These are phyloP conservation scores for Globisporangium paroecandrum DNA, from an alignment of 352 stramenopile species.

Conservation along the genomic window DNA sequence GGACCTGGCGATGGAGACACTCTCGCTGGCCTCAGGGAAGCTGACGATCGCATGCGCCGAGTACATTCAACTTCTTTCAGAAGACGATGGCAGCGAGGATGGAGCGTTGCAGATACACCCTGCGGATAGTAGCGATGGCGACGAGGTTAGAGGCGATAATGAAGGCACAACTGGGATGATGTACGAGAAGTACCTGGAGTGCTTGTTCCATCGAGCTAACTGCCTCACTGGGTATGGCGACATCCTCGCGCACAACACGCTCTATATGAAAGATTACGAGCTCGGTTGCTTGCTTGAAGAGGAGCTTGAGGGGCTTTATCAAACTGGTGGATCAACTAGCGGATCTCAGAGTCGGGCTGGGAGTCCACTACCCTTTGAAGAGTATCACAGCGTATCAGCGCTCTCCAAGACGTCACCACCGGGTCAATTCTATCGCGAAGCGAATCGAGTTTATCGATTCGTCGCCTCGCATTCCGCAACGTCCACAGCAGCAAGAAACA, in stretches of 20 bases:
- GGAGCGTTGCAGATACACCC: slow-evolving; percentile 5
- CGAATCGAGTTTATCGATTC: slow-evolving; percentile 49
- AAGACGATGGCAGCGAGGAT: background rate
- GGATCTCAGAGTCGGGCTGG: slow-evolving; percentile 1
- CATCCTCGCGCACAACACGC: slow-evolving; percentile 41
- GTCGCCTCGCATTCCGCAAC: slow-evolving; percentile 17
- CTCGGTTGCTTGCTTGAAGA: slow-evolving; percentile 48
- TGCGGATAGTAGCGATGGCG: background rate
- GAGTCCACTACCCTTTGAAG: background rate
- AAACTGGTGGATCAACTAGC: background rate
- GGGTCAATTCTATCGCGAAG: slow-evolving; percentile 56
- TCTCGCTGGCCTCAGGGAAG: slow-evolving; percentile 63
- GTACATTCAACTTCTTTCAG: slow-evolving; percentile 8
- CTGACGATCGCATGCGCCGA: slow-evolving; percentile 36
- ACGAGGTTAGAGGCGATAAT: background rate
- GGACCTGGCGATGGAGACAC: slow-evolving; percentile 52
- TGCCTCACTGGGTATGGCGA: slow-evolving; percentile 57
- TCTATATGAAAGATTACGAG: slow-evolving; percentile 41
- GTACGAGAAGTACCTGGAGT: slow-evolving; percentile 47
- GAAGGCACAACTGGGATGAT: slow-evolving; percentile 2
- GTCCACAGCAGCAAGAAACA: slow-evolving; percentile 7
- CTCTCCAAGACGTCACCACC: slow-evolving; percentile 41
- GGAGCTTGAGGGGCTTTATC: slow-evolving; percentile 19
- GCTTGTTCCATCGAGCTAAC: slow-evolving; percentile 41
- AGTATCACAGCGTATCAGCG: slow-evolving; percentile 11